Conservation (phyloP, 2,329 filamentous ascomycete species). For the Endothia cerciana region DNA sequence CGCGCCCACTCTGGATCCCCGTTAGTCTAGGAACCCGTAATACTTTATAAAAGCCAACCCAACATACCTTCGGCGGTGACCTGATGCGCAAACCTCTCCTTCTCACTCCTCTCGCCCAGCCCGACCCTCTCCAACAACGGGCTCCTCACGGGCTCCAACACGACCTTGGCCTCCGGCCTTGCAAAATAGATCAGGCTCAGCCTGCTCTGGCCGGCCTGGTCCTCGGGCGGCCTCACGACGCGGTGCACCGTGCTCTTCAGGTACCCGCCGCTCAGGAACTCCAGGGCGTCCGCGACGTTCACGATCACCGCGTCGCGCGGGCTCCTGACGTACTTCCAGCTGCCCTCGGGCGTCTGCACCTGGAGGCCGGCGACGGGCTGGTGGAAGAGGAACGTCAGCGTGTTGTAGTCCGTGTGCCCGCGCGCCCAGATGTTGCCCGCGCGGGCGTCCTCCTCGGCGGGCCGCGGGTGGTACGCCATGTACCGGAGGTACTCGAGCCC, state of each 20-base stretch:
- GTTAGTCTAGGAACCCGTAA: neutral
- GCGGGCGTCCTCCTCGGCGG: constrained; percentile 30
- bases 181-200: constrained; percentile 36
- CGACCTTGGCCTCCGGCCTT: constrained; percentile 34
- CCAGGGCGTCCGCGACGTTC: constrained; percentile 50
- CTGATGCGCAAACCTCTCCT: constrained; percentile 32
- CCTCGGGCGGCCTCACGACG: constrained; percentile 35
- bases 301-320: constrained; percentile 47
- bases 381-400: constrained; percentile 56
- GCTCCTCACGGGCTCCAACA: constrained; percentile 31
- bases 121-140: constrained; percentile 22
- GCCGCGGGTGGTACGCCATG: constrained; percentile 36
- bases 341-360: constrained; percentile 46
- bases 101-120: constrained; percentile 30
- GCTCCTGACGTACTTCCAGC: constrained; percentile 35
- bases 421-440: constrained; percentile 33
- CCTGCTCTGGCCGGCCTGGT: constrained; percentile 33
- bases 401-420: constrained; percentile 38
- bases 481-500: constrained; percentile 37
- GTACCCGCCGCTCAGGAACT: constrained; percentile 43
- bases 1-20: constrained; percentile 33
- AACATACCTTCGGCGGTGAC: constrained; percentile 35
- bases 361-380: constrained; percentile 60
- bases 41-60: no score
- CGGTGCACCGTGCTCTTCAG: constrained; percentile 37